phyloP scores from a whole-genome alignment of 495 filamentous ascomycete species.

The Penicillium atrosanguineum region DNA sequence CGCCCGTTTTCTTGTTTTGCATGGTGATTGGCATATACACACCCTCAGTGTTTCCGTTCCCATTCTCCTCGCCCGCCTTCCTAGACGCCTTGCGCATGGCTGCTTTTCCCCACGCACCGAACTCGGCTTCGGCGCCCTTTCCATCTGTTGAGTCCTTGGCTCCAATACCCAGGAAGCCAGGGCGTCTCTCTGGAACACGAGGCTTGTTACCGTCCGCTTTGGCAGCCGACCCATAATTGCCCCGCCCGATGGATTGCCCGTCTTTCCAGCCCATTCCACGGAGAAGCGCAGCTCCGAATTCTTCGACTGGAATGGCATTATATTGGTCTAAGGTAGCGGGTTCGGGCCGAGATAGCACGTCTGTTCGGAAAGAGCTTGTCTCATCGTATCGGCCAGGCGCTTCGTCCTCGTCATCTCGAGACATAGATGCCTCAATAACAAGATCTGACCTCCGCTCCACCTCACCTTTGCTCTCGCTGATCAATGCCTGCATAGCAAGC shows the following conservation, averaged over 20 bases:
- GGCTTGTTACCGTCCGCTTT: constrained; percentile 30
- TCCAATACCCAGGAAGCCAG: constrained; percentile 82
- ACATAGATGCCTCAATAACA: constrained; percentile 50
- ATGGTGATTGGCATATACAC: constrained; percentile 66
- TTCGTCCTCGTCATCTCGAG: constrained; percentile 25
- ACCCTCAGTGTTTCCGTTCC: constrained; percentile 41
- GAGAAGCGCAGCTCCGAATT: constrained; percentile 86
- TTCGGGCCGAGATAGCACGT: constrained; percentile 70
- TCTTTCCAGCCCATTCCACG: constrained; percentile 94
- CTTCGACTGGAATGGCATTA: constrained; percentile 82
- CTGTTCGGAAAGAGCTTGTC: constrained; percentile 63
- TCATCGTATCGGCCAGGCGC: constrained; percentile 48
- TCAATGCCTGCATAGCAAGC: constrained; percentile 74
- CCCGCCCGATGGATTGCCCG: constrained; percentile 66
- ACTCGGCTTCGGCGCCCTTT: constrained; percentile 71
- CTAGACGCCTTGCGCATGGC: constrained; percentile 56
- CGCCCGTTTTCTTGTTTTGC: constrained; percentile 64
- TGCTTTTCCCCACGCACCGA: constrained; percentile 71
- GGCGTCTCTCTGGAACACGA: constrained; percentile 59
- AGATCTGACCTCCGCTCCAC: constrained; percentile 53
- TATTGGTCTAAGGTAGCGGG: constrained; percentile 80
- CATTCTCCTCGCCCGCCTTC: constrained; percentile 43
- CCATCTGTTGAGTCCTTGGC: constrained; percentile 57
- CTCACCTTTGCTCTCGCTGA: constrained; percentile 53
- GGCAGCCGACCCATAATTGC: constrained; percentile 39